Conservation (phyloP, 768 basidiomycete genomes). For the Trametes meyenii region DNA sequence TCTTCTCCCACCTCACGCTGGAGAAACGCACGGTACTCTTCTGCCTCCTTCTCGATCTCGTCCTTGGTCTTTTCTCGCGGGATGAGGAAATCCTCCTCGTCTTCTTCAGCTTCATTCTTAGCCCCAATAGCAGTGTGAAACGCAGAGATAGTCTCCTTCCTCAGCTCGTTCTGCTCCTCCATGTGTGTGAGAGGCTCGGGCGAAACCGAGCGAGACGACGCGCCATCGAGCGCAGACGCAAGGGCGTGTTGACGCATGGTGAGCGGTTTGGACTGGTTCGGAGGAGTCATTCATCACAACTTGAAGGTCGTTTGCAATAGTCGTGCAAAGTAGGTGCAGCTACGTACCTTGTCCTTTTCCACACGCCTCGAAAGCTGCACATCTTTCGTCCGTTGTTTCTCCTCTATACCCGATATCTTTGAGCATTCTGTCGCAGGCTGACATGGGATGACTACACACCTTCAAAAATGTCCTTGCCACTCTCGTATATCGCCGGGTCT, state of each 20-base stretch:
- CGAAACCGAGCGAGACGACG: constrained; percentile 56
- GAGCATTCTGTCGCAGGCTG: neutral
- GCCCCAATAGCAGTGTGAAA: constrained; percentile 57
- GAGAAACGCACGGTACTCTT: constrained; percentile 83
- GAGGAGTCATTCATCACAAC: constrained; percentile 2
- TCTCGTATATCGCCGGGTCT: constrained; percentile 85
- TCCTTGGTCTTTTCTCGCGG: constrained; percentile 78
- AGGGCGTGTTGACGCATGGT: constrained; percentile 77
- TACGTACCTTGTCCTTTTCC: constrained; percentile 55
- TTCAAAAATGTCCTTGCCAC: constrained; percentile 71
- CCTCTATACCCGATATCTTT: constrained; percentile 52
- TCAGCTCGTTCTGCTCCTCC: constrained; percentile 75
- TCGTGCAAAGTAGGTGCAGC: neutral
- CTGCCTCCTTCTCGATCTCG: constrained; percentile 76
- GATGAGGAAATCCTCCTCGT: constrained; percentile 68
- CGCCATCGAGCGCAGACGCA: constrained; percentile 54
- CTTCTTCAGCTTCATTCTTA: constrained; percentile 48
- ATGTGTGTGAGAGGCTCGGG: constrained; percentile 65
- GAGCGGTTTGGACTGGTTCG: constrained; percentile 63
- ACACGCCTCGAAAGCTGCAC: constrained; percentile 28
- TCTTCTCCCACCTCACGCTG: constrained; percentile 81
- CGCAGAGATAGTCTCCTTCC: constrained; percentile 81
- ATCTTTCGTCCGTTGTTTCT: constrained; percentile 53
- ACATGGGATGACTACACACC: constrained; percentile 48
- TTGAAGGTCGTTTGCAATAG: constrained; percentile 11